Evolutionary conservation across 768 basidiomycete genomes (phyloP), one percentile per base, ranked within the genome.

Genomic region (Amanita rubescens): DNA sequence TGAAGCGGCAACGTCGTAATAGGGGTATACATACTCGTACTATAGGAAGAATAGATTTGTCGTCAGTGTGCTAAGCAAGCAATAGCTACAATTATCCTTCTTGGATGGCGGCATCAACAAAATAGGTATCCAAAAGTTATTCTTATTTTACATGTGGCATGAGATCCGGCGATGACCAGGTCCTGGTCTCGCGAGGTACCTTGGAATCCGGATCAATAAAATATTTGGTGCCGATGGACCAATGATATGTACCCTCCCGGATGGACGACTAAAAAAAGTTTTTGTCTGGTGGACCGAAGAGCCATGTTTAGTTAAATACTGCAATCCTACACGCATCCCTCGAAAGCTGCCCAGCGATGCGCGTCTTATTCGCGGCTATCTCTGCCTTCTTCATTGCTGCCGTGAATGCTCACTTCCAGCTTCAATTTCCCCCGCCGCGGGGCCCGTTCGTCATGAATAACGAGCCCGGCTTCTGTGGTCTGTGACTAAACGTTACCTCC

Each of bases 371-470:
- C 38, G 3, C 55, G 8, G 24, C 52, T 27, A 25, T 53, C 20
- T 39, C 55, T 53, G 55, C 45, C 59, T 62, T 19, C 57, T 64
- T 53, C 34, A 55, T 78, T 27, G 70, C 73, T n/a, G 66, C 71
- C 33, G 80, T 71, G 14, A 69, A 72, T 42, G 88, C 87, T 15
- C 90, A 93, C 67, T 91, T 90, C 69, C 79, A 79, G 46, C 73
- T 93, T 38, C 75, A 81, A 56, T 90, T 80, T 62, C 90, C 89
- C 20, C 63, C 71, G 5, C 82, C 86, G 32, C 76, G 90, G 53
- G 90, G 90, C 0, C 66, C 62, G 0, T 90, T 90, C 63, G 78
- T 78, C 47, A 75, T 80, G 35, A 71, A 74, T 45, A 60, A 70
- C 12, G 82, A 85, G 58, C 70, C 71, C 4, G 69, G 69, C 7